Evolutionary conservation across 2,329 filamentous ascomycete genomes (phyloP).

Genomic region (Ophiostoma himal-ulmi): DNA sequence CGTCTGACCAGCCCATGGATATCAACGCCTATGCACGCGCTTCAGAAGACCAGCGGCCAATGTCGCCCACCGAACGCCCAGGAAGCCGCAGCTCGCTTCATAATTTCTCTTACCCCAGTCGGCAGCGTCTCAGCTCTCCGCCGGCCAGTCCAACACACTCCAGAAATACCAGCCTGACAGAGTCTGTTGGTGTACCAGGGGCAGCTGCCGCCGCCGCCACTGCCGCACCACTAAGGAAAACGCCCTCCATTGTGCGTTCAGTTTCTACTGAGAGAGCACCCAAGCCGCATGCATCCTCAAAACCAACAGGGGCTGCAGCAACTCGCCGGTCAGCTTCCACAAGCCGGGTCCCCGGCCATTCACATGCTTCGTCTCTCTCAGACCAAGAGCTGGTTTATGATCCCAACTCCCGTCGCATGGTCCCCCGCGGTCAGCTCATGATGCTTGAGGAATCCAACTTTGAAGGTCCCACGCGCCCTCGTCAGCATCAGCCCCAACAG

Average conservation of each 20-base stretch:
- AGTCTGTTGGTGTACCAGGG: background rate
- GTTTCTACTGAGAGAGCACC: conserved; percentile 20
- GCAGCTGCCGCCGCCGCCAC: background rate
- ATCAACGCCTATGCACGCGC: conserved; percentile 14
- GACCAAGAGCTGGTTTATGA: conserved; percentile 54
- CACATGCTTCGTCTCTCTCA: conserved; percentile 27
- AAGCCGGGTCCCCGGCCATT: conserved; percentile 26
- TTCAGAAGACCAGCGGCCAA: conserved; percentile 25
- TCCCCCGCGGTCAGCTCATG: conserved; percentile 43
- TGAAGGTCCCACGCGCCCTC: conserved; percentile 35
- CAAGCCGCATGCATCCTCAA: conserved; percentile 1
- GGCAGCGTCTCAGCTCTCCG: conserved; percentile 39
- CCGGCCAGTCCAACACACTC: conserved; percentile 26
- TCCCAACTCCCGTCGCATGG: conserved; percentile 59
- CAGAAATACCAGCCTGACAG: background rate
- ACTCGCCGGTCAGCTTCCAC: conserved; percentile 27
- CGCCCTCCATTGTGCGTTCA: background rate
- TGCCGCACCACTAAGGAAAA: conserved; percentile 16
- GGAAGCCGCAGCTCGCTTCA: conserved; percentile 47
- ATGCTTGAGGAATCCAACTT: conserved; percentile 40
- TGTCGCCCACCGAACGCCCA: conserved; percentile 30
- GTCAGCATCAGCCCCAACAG: conserved; percentile 26
- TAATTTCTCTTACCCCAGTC: conserved; percentile 55
- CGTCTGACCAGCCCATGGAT: conserved; percentile 39
- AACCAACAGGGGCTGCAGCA: background rate